Evolutionary conservation across 2,329 filamentous ascomycete genomes (phyloP).

Genomic region (Nannizziopsis arthrosporioides): DNA sequence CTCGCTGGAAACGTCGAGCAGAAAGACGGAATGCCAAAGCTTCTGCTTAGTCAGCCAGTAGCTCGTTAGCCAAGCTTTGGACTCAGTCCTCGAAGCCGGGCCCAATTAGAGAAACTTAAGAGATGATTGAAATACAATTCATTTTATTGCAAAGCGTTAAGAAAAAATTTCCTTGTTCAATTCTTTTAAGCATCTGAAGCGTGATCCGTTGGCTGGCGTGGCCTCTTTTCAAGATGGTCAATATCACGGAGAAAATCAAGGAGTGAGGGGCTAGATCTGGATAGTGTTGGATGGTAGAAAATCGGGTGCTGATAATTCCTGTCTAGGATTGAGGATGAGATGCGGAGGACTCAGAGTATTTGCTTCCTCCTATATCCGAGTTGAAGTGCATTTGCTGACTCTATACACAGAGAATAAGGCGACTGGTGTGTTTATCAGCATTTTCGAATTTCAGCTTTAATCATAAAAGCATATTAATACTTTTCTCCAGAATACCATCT

Average conservation of each 20-base stretch:
- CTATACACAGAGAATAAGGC: constrained; percentile 81
- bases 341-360: constrained; percentile 96
- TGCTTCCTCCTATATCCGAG: constrained; percentile 9
- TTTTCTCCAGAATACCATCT: constrained; percentile 76
- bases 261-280: constrained; percentile 50
- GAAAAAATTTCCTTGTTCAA: no score
- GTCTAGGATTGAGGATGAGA: constrained; percentile 94
- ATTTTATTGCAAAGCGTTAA: no score
- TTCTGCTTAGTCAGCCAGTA: no score
- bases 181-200: neutral
- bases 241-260: constrained; percentile 99
- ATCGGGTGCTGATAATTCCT: constrained; percentile 8
- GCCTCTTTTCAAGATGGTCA: constrained; percentile 60
- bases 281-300: neutral
- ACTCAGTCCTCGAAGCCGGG: no score
- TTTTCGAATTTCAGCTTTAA: neutral
- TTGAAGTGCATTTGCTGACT: constrained; percentile 16
- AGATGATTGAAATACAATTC: no score
- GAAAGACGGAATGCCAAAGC: no score
- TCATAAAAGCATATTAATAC: constrained; percentile 19
- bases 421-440: constrained; percentile 56
- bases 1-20: no score
- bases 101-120: no score
- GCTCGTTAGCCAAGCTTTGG: no score
- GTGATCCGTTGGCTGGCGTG: neutral